Percentiles rank a stretch among this genome's conserved stretches.
Conservation (phyloP, 228 moss, liverwort and hornwort species). For the Sphagnum magellanicum region DNA sequence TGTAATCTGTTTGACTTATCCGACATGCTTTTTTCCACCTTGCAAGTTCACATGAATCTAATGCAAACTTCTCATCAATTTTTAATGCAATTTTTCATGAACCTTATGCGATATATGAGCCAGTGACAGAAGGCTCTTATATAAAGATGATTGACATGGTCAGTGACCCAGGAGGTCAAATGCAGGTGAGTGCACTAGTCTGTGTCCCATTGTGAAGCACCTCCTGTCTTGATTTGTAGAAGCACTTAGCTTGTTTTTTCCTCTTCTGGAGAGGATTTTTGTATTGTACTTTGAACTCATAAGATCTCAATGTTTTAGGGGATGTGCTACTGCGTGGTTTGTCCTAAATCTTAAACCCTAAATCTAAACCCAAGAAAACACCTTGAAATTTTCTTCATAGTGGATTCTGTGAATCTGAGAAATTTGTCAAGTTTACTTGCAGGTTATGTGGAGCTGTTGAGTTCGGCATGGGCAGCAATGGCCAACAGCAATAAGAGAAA, state of each 20-base stretch:
- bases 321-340: background rate
- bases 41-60: no score
- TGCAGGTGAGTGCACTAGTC: constrained; percentile 50
- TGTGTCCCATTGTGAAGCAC: no score
- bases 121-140: constrained; percentile 94
- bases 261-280: no score
- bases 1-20: no score
- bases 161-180: constrained; percentile 71
- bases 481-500: constrained; percentile 59
- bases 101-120: constrained; percentile 72
- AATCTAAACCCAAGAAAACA: no score
- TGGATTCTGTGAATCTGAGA: no score
- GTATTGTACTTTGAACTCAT: background rate
- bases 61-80: no score
- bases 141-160: constrained; percentile 99
- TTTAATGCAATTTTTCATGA: no score
- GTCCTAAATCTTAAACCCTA: no score
- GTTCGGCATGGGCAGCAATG: constrained; percentile 78
- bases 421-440: background rate
- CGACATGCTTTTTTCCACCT: no score
- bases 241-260: background rate
- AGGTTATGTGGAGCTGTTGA: constrained; percentile 82
- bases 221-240: background rate
- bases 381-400: no score
- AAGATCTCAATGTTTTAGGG: background rate